phyloP scores from a whole-genome alignment of 2,329 filamentous ascomycete species.

The Exophiala dermatitidis region DNA sequence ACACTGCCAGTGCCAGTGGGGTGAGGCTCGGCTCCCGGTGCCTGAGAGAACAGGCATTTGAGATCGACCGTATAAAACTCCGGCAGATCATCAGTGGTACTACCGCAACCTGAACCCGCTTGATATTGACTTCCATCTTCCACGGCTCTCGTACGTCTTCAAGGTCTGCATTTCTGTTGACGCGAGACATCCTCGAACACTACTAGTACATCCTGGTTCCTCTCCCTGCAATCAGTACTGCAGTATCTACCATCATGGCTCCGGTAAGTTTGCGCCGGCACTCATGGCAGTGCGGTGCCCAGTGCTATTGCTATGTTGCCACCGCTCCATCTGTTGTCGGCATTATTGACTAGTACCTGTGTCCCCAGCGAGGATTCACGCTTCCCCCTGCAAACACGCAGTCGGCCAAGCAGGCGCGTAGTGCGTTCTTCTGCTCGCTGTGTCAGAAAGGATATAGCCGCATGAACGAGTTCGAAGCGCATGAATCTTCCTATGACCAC shows the following conservation, averaged over 20 bases:
- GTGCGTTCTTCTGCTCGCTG: slow-evolving; percentile 74
- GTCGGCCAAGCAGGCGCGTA: slow-evolving; percentile 66
- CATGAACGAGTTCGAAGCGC: slow-evolving; percentile 92
- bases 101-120: too few species aligned
- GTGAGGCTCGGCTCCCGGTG: too few species aligned
- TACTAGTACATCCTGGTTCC: not conserved
- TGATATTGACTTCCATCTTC: too few species aligned
- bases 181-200: slow-evolving; percentile 24
- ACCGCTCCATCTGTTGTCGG: not conserved
- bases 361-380: slow-evolving; percentile 29
- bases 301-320: not conserved
- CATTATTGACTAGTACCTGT: slow-evolving; percentile 20
- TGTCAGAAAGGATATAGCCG: slow-evolving; percentile 92
- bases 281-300: not conserved
- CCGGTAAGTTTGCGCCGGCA: slow-evolving; percentile 29
- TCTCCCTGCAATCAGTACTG: not conserved
- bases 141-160: slow-evolving; percentile 10
- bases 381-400: slow-evolving; percentile 48
- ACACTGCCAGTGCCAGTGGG: too few species aligned
- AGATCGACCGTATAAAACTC: too few species aligned
- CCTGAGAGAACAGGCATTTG: too few species aligned
- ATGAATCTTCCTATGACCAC: slow-evolving; percentile 91
- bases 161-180: slow-evolving; percentile 16
- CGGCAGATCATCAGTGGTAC: too few species aligned
- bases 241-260: slow-evolving; percentile 26